These are phyloP conservation scores for Vigna angularis DNA, from an alignment of 306 rosid genomes.

Conservation along the genomic window DNA sequence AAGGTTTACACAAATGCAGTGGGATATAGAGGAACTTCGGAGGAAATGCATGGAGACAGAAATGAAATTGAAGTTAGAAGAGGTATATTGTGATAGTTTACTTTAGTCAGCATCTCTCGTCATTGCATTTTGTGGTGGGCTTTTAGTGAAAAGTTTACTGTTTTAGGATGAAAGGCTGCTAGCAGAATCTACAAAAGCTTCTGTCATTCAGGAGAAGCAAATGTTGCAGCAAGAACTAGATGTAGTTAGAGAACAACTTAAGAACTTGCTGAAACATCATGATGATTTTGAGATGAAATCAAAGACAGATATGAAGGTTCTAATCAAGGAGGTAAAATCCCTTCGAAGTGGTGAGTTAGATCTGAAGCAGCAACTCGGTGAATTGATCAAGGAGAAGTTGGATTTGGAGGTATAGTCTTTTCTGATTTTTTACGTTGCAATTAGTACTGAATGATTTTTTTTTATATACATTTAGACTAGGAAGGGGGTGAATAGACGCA, in stretches of 20 bases:
- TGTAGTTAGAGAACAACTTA: constrained; percentile 67
- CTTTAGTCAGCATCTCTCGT: constrained; percentile 33
- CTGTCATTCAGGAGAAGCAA: constrained; percentile 73
- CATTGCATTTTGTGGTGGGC: constrained; percentile 41
- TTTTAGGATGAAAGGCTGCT: constrained; percentile 76
- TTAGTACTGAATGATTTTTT: constrained; percentile 13
- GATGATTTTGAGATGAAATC: constrained; percentile 83
- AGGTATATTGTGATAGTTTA: constrained; percentile 58
- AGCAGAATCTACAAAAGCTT: constrained; percentile 65
- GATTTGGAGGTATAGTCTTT: constrained; percentile 75
- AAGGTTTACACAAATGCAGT: constrained; percentile 84
- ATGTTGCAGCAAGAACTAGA: constrained; percentile 77
- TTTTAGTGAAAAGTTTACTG: constrained; percentile 40
- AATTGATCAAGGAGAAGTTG: constrained; percentile 75
- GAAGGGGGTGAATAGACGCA: too few relatives aligned
- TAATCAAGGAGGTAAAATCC: constrained; percentile 86
- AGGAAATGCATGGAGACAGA: constrained; percentile 80
- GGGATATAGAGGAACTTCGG: constrained; percentile 85
- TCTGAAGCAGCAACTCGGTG: constrained; percentile 80
- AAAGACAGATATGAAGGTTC: constrained; percentile 82
- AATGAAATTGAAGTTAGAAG: constrained; percentile 66
- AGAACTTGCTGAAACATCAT: constrained; percentile 67
- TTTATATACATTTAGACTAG: constrained; percentile 11
- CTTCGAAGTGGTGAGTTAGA: constrained; percentile 81
- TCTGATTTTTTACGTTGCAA: constrained; percentile 43